phyloP scores from a whole-genome alignment of 495 filamentous ascomycete species.

The Pyrenula massariospora region DNA sequence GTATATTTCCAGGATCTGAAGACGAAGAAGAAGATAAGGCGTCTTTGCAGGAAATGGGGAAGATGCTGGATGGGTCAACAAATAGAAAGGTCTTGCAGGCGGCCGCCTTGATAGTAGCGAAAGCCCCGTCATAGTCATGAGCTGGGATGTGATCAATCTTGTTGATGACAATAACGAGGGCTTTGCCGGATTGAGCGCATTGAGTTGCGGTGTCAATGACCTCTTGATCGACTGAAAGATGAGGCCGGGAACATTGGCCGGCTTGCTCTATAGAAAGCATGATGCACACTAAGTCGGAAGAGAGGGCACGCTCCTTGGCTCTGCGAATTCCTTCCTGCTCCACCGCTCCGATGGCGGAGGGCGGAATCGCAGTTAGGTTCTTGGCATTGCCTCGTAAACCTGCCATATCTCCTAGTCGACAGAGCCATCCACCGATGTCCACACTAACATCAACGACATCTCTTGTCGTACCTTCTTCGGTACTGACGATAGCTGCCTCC shows the following conservation, averaged over 20 bases:
- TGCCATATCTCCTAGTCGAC: conserved; percentile 84
- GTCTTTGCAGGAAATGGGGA: conserved; percentile 60
- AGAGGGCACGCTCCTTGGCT: conserved; percentile 65
- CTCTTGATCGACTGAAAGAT: conserved; percentile 40
- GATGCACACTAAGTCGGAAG: conserved; percentile 79
- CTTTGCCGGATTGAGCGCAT: conserved; percentile 41
- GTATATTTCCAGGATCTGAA: conserved; percentile 52
- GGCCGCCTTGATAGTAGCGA: conserved; percentile 9
- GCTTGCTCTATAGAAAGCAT: conserved; percentile 56
- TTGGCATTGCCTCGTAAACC: conserved; percentile 48
- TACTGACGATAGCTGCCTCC: conserved; percentile 88
- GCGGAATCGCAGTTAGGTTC: conserved; percentile 7
- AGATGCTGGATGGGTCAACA: conserved; percentile 32
- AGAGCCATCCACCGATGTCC: conserved; percentile 81
- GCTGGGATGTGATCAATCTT: conserved; percentile 53
- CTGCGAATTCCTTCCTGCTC: conserved; percentile 86
- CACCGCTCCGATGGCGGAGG: conserved; percentile 50
- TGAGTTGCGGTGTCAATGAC: conserved; percentile 45
- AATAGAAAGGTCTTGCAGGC: conserved; percentile 12
- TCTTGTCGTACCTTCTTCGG: conserved; percentile 82
- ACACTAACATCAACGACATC: conserved; percentile 90
- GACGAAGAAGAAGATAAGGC: conserved; percentile 7
- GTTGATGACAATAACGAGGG: conserved; percentile 66
- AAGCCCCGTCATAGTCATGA: conserved; percentile 2
- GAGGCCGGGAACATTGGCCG: conserved; percentile 13